These are phyloP conservation scores for Solanum corneliomulleri DNA, from an alignment of 257 asterid genomes.

Conservation along the genomic window DNA sequence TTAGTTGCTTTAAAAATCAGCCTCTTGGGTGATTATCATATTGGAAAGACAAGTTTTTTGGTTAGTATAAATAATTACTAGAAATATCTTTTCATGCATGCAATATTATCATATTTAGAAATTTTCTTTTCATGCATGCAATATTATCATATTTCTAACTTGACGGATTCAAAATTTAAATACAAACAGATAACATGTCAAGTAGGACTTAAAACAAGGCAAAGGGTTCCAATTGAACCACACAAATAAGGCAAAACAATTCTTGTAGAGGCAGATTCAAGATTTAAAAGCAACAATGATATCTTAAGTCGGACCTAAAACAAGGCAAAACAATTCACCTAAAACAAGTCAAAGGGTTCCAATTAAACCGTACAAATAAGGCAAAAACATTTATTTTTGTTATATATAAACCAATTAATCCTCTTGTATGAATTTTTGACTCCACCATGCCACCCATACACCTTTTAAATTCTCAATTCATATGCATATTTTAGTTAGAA, in stretches of 20 bases:
- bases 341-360: not conserved
- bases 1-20: constrained; percentile 53
- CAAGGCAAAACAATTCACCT: not conserved
- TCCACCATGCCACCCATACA: not conserved
- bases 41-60: constrained; percentile 57
- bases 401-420: not conserved
- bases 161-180: not conserved
- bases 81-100: no score
- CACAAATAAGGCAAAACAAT: not conserved
- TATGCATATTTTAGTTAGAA: not conserved
- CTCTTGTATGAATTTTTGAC: not conserved
- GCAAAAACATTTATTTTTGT: not conserved
- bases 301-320: no score
- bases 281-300: no score
- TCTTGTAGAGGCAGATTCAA: not conserved
- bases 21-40: constrained; percentile 50
- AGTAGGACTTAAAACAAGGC: not conserved
- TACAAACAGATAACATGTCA: not conserved
- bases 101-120: not conserved
- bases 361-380: not conserved
- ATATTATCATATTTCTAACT: not conserved
- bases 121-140: not conserved
- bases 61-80: constrained; percentile 8
- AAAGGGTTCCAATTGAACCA: not conserved
- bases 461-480: not conserved